These are phyloP conservation scores for Aspergillus alliaceus DNA, from an alignment of 2,329 filamentous ascomycete genomes.

Conservation along the genomic window DNA sequence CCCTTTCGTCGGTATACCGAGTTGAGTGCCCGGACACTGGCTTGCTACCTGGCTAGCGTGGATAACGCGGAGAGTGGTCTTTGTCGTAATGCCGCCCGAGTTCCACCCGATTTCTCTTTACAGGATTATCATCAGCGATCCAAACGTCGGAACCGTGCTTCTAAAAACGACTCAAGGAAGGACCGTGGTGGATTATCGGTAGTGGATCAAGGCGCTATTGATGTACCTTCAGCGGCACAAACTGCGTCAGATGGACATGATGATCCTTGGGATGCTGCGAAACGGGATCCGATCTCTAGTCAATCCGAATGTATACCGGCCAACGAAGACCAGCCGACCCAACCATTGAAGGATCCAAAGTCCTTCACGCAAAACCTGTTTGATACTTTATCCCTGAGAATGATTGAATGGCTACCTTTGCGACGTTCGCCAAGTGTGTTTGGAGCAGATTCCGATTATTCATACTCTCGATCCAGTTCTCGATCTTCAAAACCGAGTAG, in stretches of 20 bases:
- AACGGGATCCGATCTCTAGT: background rate
- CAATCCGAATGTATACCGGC: conserved; percentile 15
- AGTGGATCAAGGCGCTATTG: background rate
- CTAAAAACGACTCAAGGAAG: conserved; percentile 6
- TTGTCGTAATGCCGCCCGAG: conserved; percentile 53
- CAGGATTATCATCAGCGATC: conserved; percentile 28
- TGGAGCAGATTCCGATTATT: conserved; percentile 13
- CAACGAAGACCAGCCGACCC: conserved; percentile 22
- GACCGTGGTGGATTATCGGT: conserved; percentile 2
- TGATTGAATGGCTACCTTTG: conserved; percentile 49
- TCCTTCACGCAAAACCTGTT: conserved; percentile 63
- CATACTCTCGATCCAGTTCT: conserved; percentile 1
- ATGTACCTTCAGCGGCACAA: background rate
- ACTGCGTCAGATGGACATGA: background rate
- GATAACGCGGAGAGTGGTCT: conserved; percentile 72
- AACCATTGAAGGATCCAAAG: conserved; percentile 55
- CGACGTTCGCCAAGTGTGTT: conserved; percentile 29
- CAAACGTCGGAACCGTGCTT: conserved; percentile 31
- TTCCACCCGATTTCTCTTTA: conserved; percentile 26
- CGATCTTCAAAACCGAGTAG: conserved; percentile 15
- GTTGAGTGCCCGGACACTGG: conserved; percentile 77
- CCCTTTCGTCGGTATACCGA: conserved; percentile 78
- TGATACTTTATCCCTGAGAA: conserved; percentile 46
- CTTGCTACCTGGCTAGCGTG: conserved; percentile 76
- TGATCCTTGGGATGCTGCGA: background rate